Evolutionary conservation across 768 basidiomycete species (phyloP).

Genomic region (Panus rudis): DNA sequence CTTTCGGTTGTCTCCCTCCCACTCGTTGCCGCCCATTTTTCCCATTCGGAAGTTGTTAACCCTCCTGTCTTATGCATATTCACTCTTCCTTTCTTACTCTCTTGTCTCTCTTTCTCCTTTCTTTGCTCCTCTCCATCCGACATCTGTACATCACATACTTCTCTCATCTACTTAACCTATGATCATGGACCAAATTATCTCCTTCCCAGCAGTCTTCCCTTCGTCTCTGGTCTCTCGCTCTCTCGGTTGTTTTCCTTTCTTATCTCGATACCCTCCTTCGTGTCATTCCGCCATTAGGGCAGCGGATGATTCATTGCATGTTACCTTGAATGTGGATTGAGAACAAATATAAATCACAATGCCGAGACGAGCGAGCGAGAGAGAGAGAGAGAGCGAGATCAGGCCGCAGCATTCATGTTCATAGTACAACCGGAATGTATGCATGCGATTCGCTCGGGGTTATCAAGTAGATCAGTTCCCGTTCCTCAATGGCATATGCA

Average conservation of each 20-base stretch:
- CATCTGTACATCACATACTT: constrained; percentile 17
- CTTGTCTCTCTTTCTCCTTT: constrained; percentile 8
- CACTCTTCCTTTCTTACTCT: constrained; percentile 1
- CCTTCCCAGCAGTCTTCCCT: not conserved
- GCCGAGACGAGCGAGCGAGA: not conserved
- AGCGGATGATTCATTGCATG: not conserved
- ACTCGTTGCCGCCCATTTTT: not conserved
- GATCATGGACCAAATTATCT: constrained; percentile 11
- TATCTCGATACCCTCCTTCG: not conserved
- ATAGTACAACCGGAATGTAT: too few relatives aligned
- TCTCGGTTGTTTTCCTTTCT: not conserved
- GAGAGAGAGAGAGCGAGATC: too few relatives aligned
- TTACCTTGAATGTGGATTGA: too few relatives aligned
- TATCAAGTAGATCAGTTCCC: too few relatives aligned
- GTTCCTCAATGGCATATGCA: constrained; percentile 24
- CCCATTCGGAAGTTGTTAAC: not conserved
- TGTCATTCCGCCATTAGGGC: not conserved
- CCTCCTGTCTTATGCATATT: constrained; percentile 5
- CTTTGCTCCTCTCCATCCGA: constrained; percentile 4
- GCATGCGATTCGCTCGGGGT: too few relatives aligned
- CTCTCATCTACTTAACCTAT: constrained; percentile 16
- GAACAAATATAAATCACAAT: too few relatives aligned
- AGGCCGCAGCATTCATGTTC: too few relatives aligned
- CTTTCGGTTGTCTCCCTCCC: not conserved
- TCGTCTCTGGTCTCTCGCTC: too few relatives aligned